These are phyloP conservation scores for Claviceps sp. DNA, from an alignment of 2,329 filamentous ascomycete species.

Conservation along the genomic window DNA sequence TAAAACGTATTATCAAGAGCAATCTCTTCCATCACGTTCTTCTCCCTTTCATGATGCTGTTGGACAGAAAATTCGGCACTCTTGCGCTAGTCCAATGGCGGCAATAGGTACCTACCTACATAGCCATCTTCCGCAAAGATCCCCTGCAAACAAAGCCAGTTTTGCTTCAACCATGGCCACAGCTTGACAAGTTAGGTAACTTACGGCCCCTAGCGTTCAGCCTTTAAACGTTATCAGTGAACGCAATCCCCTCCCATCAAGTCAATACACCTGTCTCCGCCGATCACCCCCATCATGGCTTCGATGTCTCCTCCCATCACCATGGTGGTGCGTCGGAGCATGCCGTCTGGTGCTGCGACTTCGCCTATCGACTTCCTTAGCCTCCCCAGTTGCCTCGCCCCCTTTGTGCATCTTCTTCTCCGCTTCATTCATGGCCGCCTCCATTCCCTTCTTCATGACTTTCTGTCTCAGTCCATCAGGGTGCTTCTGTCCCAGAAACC, in stretches of 20 bases:
- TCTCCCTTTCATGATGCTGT: too few species aligned
- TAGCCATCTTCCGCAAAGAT: too few species aligned
- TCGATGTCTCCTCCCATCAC: background rate
- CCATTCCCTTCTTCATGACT: constrained; percentile 4
- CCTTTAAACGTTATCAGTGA: background rate
- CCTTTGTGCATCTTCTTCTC: constrained; percentile 5
- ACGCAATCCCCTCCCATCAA: background rate
- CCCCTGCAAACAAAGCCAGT: too few species aligned
- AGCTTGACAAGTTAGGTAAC: too few species aligned
- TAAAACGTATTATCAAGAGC: too few species aligned
- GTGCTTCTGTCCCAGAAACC: constrained; percentile 26
- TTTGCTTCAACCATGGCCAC: too few species aligned
- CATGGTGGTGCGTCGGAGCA: background rate
- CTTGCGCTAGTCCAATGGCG: too few species aligned
- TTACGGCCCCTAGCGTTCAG: background rate
- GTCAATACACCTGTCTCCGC: background rate
- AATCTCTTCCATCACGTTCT: too few species aligned
- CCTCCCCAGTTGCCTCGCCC: background rate
- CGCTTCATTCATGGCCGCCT: constrained; percentile 6
- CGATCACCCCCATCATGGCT: background rate
- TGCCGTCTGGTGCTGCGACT: background rate
- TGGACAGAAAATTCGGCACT: too few species aligned
- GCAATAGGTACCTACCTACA: too few species aligned
- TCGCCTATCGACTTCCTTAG: background rate
- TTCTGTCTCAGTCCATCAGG: constrained; percentile 11